Percentiles rank a stretch among this genome's conserved stretches.
phyloP scores from a whole-genome alignment of 2,329 filamentous ascomycete genomes.

The Aureobasidium lini region DNA sequence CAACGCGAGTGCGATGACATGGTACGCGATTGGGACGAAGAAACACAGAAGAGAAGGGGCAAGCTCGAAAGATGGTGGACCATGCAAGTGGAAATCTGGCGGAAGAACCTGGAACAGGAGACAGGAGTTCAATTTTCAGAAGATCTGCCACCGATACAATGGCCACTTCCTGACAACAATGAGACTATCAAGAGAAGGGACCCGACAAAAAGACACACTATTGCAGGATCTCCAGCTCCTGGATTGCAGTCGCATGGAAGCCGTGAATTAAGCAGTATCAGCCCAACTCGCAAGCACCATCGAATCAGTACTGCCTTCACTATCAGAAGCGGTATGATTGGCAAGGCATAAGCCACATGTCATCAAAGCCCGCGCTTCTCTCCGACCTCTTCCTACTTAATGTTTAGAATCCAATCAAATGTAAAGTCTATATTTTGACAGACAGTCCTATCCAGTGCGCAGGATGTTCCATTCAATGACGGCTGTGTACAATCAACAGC shows the following conservation, averaged over 20 bases:
- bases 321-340: slow-evolving; percentile 5
- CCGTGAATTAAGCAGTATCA: background rate
- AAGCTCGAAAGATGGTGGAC: slow-evolving; percentile 16
- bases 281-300: slow-evolving; percentile 3
- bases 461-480: too few species aligned
- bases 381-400: background rate
- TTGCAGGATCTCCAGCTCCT: background rate
- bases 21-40: background rate
- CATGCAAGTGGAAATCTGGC: slow-evolving; percentile 16
- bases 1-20: slow-evolving; percentile 12
- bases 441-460: background rate
- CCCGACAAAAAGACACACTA: background rate
- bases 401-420: background rate
- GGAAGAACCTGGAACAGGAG: slow-evolving; percentile 10
- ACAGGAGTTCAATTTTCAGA: slow-evolving; percentile 1
- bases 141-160: background rate
- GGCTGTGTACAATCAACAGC: too few species aligned
- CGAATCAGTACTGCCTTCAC: slow-evolving; percentile 11
- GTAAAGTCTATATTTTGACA: background rate
- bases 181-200: background rate
- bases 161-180: background rate
- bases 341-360: background rate
- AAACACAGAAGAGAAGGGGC: slow-evolving; percentile 2
- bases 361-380: background rate
- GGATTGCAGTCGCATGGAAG: background rate